Evolutionary conservation across 192 early-diverging fungal species (phyloP), one percentile per base, ranked within the genome.

Genomic region (Coemansia sp.): DNA sequence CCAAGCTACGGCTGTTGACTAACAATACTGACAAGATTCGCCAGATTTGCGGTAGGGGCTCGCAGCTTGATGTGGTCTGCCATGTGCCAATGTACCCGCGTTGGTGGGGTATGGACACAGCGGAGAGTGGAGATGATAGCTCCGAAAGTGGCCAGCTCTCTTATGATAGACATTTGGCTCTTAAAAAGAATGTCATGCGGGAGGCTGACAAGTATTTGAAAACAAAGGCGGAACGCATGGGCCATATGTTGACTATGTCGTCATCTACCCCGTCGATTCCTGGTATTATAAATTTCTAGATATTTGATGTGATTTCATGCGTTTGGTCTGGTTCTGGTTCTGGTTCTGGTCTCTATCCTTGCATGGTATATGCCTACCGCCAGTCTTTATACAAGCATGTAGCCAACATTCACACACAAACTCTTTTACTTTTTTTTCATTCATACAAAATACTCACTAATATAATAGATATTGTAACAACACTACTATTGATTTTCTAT

Each of bases 1-100:
- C 64, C n/a, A 56, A 75, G 35, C 68, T 97, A 37, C 83, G 90
- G 0, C 68, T 98, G 49, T 69, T 98, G 44, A 98, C 95, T 15
- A 98, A 98, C 64, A 98, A 98, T 59, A 88, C 91, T 0, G 90
- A 94, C 65, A 98, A 98, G 78, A 89, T 96, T 50, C 60, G 87
- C 45, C 83, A 88, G 58, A 45, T 98, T 6, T 72, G 84, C 26
- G 72, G 69, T 10, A 80, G 80, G 50, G 85, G 84, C 6, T 56
- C 68, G 6, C 15, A 33, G 3, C 53, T 96, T 30, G 80, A 83
- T 35, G 81, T 98, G 5, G 80, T 83, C 8, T 87, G 91, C 61
- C 86, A 91, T 24, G 81, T 90, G 15, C 83, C 87, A 5, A 98
- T 98, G 95, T 70, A 92, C 10, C 95, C 95, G n/a, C 78, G 80